Base-by-base conservation (phyloP, 345 rosid species). In the Odontarrhena argentea region DNA sequence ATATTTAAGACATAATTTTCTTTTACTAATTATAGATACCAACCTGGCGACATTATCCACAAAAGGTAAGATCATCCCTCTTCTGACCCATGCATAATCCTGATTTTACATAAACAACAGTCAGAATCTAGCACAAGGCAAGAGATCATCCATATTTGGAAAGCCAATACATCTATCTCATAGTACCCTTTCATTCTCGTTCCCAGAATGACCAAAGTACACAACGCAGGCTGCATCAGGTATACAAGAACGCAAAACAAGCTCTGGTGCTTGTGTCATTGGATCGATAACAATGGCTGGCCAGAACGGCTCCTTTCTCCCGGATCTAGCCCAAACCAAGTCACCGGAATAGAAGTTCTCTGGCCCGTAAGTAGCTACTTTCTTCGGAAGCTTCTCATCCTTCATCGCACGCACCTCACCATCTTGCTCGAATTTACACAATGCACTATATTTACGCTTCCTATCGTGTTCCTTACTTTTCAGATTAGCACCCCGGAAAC, bases 261-360 rank as follows among this genome's bases (percentile, higher is more conserved):
- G 73, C 78, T 88, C 97, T 0, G 97, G 99, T 0, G 96, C 99
- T 78, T 95, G 96, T 1, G 90, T 87, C 94, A 91, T 85, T 38
- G 97, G 99, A 79, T 95, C 98, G 47, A 95, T 86, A 62, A 91
- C 93, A 75, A 89, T 85, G 48, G 98, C 96, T 0, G 98, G 97
- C 96, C 96, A 86, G 79, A 80, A 89, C 0, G 96, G 96, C 48
- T 91, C 91, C 10, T 78, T 81, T 45, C 54, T 84, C 55, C 92
- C 91, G 0, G 96, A 80, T 70, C 86, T 95, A 0, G 94, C 99
- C 99, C 99, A 95, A 67, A 89, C 94, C 62, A 95, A 84, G 68
- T 95, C 99, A 35, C 99, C 96, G 0, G 96, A 82, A 70, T 91
- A 87, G 64, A 95, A 95, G 63, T 95, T 89, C 80, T 89, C 98